phyloP scores from a whole-genome alignment of 306 rosid genomes.

The Castanospermum australe region DNA sequence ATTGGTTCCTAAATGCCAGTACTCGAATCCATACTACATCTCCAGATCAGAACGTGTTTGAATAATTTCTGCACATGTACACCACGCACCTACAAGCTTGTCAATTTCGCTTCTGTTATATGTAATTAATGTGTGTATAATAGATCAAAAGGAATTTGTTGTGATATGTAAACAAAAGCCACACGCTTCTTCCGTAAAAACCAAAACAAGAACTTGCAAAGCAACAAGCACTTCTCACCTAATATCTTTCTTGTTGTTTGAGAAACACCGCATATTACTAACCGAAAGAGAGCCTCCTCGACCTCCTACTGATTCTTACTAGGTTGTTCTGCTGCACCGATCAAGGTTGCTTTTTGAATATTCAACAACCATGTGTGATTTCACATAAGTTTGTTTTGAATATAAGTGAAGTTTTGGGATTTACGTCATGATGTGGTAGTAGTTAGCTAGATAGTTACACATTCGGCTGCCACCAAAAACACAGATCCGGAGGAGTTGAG shows the following conservation, averaged over 20 bases:
- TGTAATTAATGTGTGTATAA: slow-evolving; percentile 6
- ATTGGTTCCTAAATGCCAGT: background rate
- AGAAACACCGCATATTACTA: slow-evolving; percentile 35
- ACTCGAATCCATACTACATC: background rate
- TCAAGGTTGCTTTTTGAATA: slow-evolving; percentile 24
- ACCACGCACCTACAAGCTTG: slow-evolving; percentile 23
- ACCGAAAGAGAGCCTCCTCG: slow-evolving; percentile 18
- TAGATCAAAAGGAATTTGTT: slow-evolving; percentile 14
- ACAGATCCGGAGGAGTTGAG: background rate
- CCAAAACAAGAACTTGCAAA: slow-evolving; percentile 48
- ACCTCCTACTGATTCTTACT: slow-evolving; percentile 6
- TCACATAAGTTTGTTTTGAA: background rate
- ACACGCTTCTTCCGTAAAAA: slow-evolving; percentile 45
- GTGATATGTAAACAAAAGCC: slow-evolving; percentile 22
- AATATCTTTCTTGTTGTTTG: slow-evolving; percentile 48
- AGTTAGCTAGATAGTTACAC: slow-evolving; percentile 13
- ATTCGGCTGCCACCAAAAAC: background rate
- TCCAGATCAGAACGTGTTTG: slow-evolving; percentile 19
- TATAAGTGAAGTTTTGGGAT: slow-evolving; percentile 21
- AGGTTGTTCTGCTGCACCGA: slow-evolving; percentile 40
- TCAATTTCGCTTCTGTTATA: slow-evolving; percentile 33
- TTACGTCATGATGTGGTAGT: slow-evolving; percentile 10
- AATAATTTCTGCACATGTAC: background rate
- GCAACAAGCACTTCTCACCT: slow-evolving; percentile 73
- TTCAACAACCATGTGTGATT: slow-evolving; percentile 17